A percentile compares a stretch with the other conserved stretches of the same genome.
Conservation (phyloP, 1,139 yeast genomes). For the Yamadazyma pseudoaaseri region DNA sequence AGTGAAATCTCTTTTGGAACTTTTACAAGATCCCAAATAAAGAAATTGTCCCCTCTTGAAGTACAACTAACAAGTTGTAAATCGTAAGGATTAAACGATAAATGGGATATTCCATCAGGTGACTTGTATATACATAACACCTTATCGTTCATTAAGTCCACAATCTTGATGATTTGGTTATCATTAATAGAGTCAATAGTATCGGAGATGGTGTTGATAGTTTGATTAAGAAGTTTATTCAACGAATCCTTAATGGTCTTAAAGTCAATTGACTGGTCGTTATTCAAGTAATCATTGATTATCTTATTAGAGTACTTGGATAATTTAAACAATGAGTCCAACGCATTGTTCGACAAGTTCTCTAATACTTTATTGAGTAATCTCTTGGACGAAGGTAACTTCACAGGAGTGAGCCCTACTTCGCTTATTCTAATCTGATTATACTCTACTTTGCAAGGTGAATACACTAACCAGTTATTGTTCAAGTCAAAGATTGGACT, state of each 20-base stretch:
- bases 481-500: slow-evolving; percentile 52
- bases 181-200: slow-evolving; percentile 21
- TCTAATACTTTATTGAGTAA: slow-evolving; percentile 46
- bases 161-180: slow-evolving; percentile 38
- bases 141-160: slow-evolving; percentile 46
- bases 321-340: slow-evolving; percentile 52
- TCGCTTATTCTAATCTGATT: slow-evolving; percentile 24
- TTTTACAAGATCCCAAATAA: slow-evolving; percentile 63
- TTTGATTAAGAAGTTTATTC: slow-evolving; percentile 32
- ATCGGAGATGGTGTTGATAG: slow-evolving; percentile 34
- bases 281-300: slow-evolving; percentile 36
- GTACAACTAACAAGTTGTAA: slow-evolving; percentile 57
- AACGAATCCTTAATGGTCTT: slow-evolving; percentile 33
- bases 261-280: slow-evolving; percentile 21
- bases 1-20: slow-evolving; percentile 51
- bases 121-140: slow-evolving; percentile 55
- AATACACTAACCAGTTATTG: slow-evolving; percentile 52
- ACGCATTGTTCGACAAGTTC: slow-evolving; percentile 49
- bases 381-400: slow-evolving; percentile 46
- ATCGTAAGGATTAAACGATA: slow-evolving; percentile 66
- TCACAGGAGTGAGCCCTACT: slow-evolving; percentile 38
- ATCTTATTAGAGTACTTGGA: slow-evolving; percentile 50
- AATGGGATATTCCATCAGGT: slow-evolving; percentile 59
- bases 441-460: slow-evolving; percentile 39
- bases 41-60: slow-evolving; percentile 60